These are phyloP conservation scores for Geotrichum fermentans DNA, from an alignment of 1,139 yeast genomes.

Conservation along the genomic window DNA sequence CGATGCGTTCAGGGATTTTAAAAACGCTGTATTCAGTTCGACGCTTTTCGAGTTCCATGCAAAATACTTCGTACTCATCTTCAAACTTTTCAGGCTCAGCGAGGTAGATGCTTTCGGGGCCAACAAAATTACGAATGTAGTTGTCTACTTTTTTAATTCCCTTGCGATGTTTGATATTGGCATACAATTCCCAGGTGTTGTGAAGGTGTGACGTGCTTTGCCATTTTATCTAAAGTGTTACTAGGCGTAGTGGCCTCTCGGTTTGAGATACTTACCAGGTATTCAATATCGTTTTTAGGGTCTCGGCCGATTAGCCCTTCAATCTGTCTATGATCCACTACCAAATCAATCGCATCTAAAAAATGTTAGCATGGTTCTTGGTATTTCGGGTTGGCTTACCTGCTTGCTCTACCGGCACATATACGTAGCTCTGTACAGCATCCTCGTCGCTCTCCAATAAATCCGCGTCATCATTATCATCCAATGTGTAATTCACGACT, in stretches of 20 bases:
- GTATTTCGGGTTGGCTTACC: no score
- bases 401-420: slow-evolving; percentile 33
- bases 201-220: slow-evolving; percentile 82
- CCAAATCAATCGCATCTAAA: slow-evolving; percentile 38
- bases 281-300: slow-evolving; percentile 37
- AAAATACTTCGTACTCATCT: slow-evolving; percentile 91
- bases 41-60: slow-evolving; percentile 78
- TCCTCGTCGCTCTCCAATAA: slow-evolving; percentile 41
- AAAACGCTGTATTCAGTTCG: slow-evolving; percentile 80
- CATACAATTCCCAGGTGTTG: slow-evolving; percentile 87
- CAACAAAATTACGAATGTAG: slow-evolving; percentile 73
- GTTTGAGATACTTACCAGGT: slow-evolving; percentile 27
- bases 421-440: slow-evolving; percentile 32
- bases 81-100: slow-evolving; percentile 69
- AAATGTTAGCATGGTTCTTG: slow-evolving; percentile 5
- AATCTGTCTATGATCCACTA: slow-evolving; percentile 34
- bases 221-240: slow-evolving; percentile 67
- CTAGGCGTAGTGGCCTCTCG: slow-evolving; percentile 1
- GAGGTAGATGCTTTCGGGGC: slow-evolving; percentile 69
- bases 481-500: slow-evolving; percentile 71
- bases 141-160: slow-evolving; percentile 88
- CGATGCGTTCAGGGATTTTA: slow-evolving; percentile 83
- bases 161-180: slow-evolving; percentile 49
- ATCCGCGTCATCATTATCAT: slow-evolving; percentile 54
- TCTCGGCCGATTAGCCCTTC: slow-evolving; percentile 29